Conservation (phyloP, 768 basidiomycete species). For the Podaxis pistillaris region DNA sequence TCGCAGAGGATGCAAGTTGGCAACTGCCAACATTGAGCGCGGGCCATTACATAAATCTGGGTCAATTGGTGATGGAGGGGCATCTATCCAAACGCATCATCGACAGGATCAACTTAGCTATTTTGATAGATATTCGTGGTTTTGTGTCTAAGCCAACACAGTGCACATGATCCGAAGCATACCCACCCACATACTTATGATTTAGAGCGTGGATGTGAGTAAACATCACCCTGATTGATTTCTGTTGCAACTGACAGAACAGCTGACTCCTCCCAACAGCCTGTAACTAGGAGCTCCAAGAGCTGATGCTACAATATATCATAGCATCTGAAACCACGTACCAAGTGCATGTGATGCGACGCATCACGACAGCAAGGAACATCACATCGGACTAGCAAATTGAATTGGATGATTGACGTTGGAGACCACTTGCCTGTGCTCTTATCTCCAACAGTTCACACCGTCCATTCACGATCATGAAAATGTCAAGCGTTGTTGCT, state of each 20-base stretch:
- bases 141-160: too few relatives aligned
- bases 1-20: neutral
- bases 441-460: neutral
- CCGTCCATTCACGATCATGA: neutral
- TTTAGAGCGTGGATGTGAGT: neutral
- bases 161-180: too few relatives aligned
- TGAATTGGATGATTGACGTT: neutral
- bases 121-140: too few relatives aligned
- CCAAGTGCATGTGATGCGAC: too few relatives aligned
- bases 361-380: too few relatives aligned
- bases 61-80: too few relatives aligned
- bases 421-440: neutral
- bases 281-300: neutral
- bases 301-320: neutral
- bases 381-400: too few relatives aligned
- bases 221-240: neutral
- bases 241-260: neutral
- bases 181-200: neutral
- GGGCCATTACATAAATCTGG: too few relatives aligned
- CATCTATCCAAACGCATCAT: too few relatives aligned
- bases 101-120: too few relatives aligned
- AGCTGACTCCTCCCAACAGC: neutral
- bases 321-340: neutral
- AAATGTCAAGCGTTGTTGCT: neutral
- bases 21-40: too few relatives aligned